Evolutionary conservation across 306 rosid genomes (phyloP), one percentile per base, ranked within the genome.

Genomic region (Ochetophila trinervis): DNA sequence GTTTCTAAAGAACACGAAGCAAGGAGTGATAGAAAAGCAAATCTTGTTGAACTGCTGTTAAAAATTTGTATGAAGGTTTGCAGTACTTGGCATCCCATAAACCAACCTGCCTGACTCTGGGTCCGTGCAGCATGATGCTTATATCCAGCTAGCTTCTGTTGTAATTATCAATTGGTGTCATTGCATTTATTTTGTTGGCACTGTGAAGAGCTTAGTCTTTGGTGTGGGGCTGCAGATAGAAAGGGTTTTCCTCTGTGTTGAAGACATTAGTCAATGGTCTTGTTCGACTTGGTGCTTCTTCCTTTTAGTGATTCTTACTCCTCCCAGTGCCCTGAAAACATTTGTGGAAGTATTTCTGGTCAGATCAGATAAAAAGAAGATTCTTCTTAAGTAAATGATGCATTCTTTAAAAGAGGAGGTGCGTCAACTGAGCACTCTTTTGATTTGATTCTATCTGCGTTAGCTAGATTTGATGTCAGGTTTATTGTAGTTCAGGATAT

Each of bases 301-400:
- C 60, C 79, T 53, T 53, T 76, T 79, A 58, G 76, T 70, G 71
- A 35, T 63, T 73, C 67, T 45, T 57, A 30, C 76, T 58, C 63
- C 65, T 75, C 74, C 65, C 55, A 42, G 62, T 72, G 44, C 60
- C 51, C 62, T 52, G n/a, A 51, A 59, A 55, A 44, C 63, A 63
- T 48, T 48, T 30, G n/a, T 3, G 45, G 57, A 62, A 56, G 42
- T 62, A 52, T 53, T 32, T 66, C 42, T 53, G 69, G 83, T 72
- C 56, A 68, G 35, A 64, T 81, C 73, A 13, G 53, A 36, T 66
- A 35, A 72, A 60, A 30, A 62, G 65, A 69, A 71, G 79, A 58
- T 24, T 64, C 59, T 58, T 60, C 59, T 54, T 71, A 37, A 54
- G 18, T 70, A 54, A 64, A 67, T 37, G 73, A 53, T 62, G 49